Evolutionary conservation across 495 filamentous ascomycete species (phyloP), one percentile per base, ranked within the genome.

Genomic region (Immersiella caudata): DNA sequence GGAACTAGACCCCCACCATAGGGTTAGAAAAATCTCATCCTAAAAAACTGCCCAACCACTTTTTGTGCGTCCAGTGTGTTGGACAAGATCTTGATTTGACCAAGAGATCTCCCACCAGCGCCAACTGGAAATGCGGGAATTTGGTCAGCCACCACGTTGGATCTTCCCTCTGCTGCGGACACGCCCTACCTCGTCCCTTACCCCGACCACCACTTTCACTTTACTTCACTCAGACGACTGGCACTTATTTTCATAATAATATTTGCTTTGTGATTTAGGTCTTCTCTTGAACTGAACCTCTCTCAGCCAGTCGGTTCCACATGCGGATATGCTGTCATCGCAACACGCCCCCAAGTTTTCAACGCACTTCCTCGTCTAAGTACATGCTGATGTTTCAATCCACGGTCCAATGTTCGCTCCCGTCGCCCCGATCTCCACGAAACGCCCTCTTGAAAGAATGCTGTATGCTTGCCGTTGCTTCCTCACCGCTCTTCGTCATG

Each of bases 11-110:
- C 52, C 52, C 52, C 52, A 55, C 52, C 52, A 55, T 55, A 55
- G 25, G 52, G 52, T 55, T 55, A 26, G 8, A 18, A 33, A 35
- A 33, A 35, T 6, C 24, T 8, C 56, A 20, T 22, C 22, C 56
- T n/a, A 14, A 2, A 9, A 35, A 35, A 29, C 2, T 33, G 56
- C 56, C 56, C 56, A 59, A 59, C 56, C 56, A 6, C 1, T 29
- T n/a, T 59, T 14, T 14, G 21, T 55, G 52, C n/a, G 52, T 55
- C 2, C 16, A 6, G 16, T 46, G 56, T 59, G 56, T 59, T 59
- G 25, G 56, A 59, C 56, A 59, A 35, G 8, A 59, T 59, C 25
- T 59, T 59, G 56, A 59, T 59, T 59, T 59, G 56, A 46, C 40
- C 40, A 46, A 46, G 40, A 46, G 40, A 46, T 26, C 56, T 59